A percentile compares a stretch with the other conserved stretches of the same genome.
phyloP scores from a whole-genome alignment of 768 basidiomycete genomes.

The Hericium erinaceus region DNA sequence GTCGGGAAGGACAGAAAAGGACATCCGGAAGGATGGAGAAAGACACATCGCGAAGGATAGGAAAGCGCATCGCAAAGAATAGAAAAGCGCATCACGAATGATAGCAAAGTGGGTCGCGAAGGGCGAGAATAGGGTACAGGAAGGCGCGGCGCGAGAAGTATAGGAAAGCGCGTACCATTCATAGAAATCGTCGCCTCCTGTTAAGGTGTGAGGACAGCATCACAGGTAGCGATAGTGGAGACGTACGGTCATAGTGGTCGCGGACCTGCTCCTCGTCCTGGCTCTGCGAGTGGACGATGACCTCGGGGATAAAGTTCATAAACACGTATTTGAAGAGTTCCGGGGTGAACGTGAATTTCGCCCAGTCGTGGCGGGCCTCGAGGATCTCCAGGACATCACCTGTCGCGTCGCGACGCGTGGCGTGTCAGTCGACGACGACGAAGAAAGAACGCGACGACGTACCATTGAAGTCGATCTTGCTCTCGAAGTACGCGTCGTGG shows the following conservation, averaged over 20 bases:
- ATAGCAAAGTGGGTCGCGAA: too few species aligned
- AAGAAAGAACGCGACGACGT: slow-evolving; percentile 14
- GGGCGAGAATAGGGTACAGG: too few species aligned
- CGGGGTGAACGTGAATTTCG: slow-evolving; percentile 81
- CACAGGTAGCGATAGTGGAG: neutral
- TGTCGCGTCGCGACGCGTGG: slow-evolving; percentile 20
- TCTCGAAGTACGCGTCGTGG: slow-evolving; percentile 95
- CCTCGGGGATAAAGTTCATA: slow-evolving; percentile 81
- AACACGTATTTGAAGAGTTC: slow-evolving; percentile 94
- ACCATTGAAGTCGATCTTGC: slow-evolving; percentile 96
- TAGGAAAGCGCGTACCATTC: slow-evolving; percentile 44
- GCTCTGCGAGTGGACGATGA: slow-evolving; percentile 78
- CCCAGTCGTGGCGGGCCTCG: slow-evolving; percentile 95
- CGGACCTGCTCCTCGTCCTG: slow-evolving; percentile 96
- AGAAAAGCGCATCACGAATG: too few species aligned
- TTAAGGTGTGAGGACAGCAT: slow-evolving; percentile 3
- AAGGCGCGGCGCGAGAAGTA: too few species aligned
- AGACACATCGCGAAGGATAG: too few species aligned
- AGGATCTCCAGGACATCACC: slow-evolving; percentile 90
- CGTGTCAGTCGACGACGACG: slow-evolving; percentile 3
- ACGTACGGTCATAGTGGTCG: slow-evolving; percentile 87
- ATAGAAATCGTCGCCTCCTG: slow-evolving; percentile 94
- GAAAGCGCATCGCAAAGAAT: too few species aligned
- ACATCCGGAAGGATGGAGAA: too few species aligned
- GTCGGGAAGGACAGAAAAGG: neutral